These are phyloP conservation scores for Lyophyllum decastes DNA, from an alignment of 768 basidiomycete species.

Conservation along the genomic window DNA sequence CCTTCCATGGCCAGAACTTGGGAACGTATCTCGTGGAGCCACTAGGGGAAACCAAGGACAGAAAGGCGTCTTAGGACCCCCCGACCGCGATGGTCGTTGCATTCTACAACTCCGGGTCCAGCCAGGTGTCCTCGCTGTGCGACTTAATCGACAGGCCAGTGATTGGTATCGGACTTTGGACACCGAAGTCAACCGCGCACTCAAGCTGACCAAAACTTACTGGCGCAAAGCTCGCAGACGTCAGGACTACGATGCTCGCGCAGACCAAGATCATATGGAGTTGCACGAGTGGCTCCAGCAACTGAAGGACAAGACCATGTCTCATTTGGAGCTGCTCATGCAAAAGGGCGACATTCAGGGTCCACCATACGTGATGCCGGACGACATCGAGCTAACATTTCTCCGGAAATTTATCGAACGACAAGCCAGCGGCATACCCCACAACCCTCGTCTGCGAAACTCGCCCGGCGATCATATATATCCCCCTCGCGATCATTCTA, in stretches of 20 bases:
- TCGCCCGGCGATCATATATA: slow-evolving; percentile 35
- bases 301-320: slow-evolving; percentile 88
- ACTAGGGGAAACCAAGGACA: slow-evolving; percentile 86
- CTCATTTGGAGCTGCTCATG: slow-evolving; percentile 83
- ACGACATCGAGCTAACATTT: slow-evolving; percentile 75
- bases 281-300: slow-evolving; percentile 87
- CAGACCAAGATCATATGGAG: slow-evolving; percentile 90
- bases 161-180: slow-evolving; percentile 85
- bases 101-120: slow-evolving; percentile 81
- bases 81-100: slow-evolving; percentile 76
- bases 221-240: slow-evolving; percentile 82
- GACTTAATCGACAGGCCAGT: slow-evolving; percentile 72
- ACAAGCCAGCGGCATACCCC: slow-evolving; percentile 71
- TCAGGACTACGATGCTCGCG: slow-evolving; percentile 82
- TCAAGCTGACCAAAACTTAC: slow-evolving; percentile 84
- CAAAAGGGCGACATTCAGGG: slow-evolving; percentile 87
- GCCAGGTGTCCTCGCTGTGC: slow-evolving; percentile 78
- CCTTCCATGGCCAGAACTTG: slow-evolving; percentile 84
- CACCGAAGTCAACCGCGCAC: slow-evolving; percentile 74
- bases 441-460: slow-evolving; percentile 79
- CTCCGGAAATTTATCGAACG: slow-evolving; percentile 83
- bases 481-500: slow-evolving; percentile 44
- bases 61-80: slow-evolving; percentile 72
- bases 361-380: slow-evolving; percentile 80
- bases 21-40: slow-evolving; percentile 82